Evolutionary conservation across 1,139 yeast genomes (phyloP).

Genomic region (Lodderomyces elongisporus): DNA sequence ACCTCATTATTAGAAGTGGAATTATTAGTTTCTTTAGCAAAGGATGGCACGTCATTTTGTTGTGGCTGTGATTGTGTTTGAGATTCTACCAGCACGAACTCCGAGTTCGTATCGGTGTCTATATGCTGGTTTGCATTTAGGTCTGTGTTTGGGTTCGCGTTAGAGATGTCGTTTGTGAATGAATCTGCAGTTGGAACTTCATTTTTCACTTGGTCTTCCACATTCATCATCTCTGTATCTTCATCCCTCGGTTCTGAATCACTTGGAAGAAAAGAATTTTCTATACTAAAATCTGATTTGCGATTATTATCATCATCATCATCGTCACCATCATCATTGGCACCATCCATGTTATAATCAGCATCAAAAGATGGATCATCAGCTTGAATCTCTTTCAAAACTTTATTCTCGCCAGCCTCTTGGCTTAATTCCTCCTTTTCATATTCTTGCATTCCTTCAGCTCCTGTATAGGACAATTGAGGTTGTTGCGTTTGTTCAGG

Average conservation of each 20-base stretch:
- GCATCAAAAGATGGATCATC: conserved; percentile 14
- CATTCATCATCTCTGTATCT: conserved; percentile 19
- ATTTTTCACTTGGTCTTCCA: no score
- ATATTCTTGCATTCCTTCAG: conserved; percentile 48
- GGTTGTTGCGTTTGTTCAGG: conserved; percentile 4
- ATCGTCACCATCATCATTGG: conserved; percentile 7
- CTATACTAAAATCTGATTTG: conserved; percentile 10
- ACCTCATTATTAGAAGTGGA: conserved; percentile 3
- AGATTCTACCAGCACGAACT: no score
- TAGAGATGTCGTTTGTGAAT: no score
- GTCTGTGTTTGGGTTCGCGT: no score
- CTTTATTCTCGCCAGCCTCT: conserved; percentile 15
- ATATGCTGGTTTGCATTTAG: no score
- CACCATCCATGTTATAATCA: conserved; percentile 7
- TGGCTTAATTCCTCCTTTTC: conserved; percentile 24
- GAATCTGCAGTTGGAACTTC: no score
- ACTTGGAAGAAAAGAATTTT: conserved; percentile 9
- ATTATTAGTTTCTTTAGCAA: no score
- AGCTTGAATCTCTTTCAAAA: conserved; percentile 10
- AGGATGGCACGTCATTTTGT: no score
- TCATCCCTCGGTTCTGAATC: conserved; percentile 18
- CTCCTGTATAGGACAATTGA: conserved; percentile 2
- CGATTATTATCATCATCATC: conserved; percentile 12
- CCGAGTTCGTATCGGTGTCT: no score
- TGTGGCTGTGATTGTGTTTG: no score